Percentiles rank a stretch among this genome's conserved stretches.
These are phyloP conservation scores for Copromyces sp. DNA, from an alignment of 495 filamentous ascomycete species.

Conservation along the genomic window DNA sequence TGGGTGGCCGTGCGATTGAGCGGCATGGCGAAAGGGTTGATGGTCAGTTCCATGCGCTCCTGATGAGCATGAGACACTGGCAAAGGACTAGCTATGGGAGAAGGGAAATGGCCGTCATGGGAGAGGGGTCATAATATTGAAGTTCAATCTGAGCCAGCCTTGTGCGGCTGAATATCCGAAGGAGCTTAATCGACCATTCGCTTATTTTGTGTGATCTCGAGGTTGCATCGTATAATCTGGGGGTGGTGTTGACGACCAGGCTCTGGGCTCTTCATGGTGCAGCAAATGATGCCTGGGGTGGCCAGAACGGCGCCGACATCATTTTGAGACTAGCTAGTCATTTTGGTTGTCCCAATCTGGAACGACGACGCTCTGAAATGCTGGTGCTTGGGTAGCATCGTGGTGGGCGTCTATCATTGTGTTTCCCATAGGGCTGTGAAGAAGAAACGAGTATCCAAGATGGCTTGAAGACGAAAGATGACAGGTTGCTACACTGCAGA, in stretches of 20 bases:
- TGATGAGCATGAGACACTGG: neutral
- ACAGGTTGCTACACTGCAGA: neutral
- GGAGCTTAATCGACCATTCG: neutral
- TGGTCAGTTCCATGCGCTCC: neutral
- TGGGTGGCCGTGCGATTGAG: neutral
- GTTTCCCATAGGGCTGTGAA: neutral
- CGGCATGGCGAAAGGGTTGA: neutral
- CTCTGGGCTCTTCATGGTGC: neutral
- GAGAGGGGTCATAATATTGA: neutral
- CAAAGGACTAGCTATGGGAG: neutral
- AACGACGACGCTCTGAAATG: neutral
- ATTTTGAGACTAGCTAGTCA: neutral
- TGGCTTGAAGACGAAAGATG: neutral
- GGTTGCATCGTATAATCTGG: neutral
- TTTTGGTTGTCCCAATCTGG: neutral
- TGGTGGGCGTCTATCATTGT: neutral
- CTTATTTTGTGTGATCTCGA: neutral
- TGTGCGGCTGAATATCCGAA: neutral
- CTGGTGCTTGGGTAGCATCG: neutral
- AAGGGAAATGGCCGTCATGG: neutral
- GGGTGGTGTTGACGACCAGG: too few species aligned
- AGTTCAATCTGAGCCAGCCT: neutral
- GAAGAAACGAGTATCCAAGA: neutral
- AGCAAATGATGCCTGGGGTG: neutral
- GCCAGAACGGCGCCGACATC: neutral